These are phyloP conservation scores for Trypanosoma grayi DNA, from an alignment of 208 protist genomes.

Conservation along the genomic window DNA sequence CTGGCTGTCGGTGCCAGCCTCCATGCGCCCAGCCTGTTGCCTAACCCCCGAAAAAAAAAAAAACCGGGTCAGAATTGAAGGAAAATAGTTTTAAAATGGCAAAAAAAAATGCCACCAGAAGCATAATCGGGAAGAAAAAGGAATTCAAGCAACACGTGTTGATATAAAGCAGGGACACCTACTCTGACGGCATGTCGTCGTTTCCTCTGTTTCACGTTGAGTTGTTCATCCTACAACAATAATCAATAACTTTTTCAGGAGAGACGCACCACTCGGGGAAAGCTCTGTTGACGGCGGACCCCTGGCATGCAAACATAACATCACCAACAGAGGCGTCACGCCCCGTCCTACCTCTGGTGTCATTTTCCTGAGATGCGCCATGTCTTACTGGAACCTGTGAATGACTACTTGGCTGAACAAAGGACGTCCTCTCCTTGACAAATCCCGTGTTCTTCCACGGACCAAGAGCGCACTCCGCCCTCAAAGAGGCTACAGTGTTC, in stretches of 20 bases:
- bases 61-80: conserved; percentile 1
- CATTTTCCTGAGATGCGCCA: too few relatives aligned
- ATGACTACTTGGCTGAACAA: background rate
- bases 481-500: conserved; percentile 20
- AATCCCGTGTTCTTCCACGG: background rate
- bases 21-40: conserved; percentile 2
- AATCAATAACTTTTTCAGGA: conserved; percentile 27
- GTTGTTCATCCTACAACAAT: conserved; percentile 16
- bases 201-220: background rate
- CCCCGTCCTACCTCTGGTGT: background rate
- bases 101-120: conserved; percentile 13
- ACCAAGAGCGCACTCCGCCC: conserved; percentile 10
- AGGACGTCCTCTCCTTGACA: background rate
- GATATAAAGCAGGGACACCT: conserved; percentile 2
- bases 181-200: too few relatives aligned
- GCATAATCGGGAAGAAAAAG: background rate
- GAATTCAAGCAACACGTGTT: background rate
- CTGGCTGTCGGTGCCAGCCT: background rate
- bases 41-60: background rate
- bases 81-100: background rate
- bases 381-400: background rate
- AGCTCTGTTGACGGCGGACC: conserved; percentile 2
- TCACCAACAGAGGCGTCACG: background rate
- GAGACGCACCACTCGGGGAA: conserved; percentile 20
- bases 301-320: conserved; percentile 22